Conservation (phyloP, 2,329 filamentous ascomycete genomes). For the Sporothrix pseudoabietina region DNA sequence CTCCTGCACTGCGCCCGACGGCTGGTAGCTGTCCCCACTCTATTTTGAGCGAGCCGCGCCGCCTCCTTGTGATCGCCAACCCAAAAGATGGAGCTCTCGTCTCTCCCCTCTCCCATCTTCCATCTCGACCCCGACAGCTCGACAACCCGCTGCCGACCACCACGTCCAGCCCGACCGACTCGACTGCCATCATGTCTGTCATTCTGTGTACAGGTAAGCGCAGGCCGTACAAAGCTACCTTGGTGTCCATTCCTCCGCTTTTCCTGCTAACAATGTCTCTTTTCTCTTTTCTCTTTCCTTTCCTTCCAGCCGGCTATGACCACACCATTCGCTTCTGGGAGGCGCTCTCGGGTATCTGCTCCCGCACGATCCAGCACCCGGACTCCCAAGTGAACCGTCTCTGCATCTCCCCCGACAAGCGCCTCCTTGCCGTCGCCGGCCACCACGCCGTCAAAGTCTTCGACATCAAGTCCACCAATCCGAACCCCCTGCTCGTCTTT, state of each 20-base stretch:
- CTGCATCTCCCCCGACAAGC: conserved; percentile 97
- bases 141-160: conserved; percentile 13
- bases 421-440: conserved; percentile 81
- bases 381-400: conserved; percentile 98
- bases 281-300: background rate
- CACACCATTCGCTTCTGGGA: conserved; percentile 86
- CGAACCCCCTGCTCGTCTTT: conserved; percentile 87
- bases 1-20: background rate
- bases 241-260: background rate
- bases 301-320: conserved; percentile 58
- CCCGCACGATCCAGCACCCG: conserved; percentile 94
- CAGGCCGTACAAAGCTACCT: no score
- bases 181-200: conserved; percentile 54
- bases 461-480: conserved; percentile 98
- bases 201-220: conserved; percentile 58
- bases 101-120: background rate
- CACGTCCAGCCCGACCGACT: background rate
- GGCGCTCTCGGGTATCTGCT: conserved; percentile 95
- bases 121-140: background rate
- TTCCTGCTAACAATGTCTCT: background rate
- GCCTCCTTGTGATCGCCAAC: background rate
- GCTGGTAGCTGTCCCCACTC: background rate
- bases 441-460: conserved; percentile 92
- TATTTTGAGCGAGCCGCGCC: background rate
- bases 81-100: background rate